Percentiles rank a stretch among this genome's conserved stretches.
phyloP scores from a whole-genome alignment of 352 stramenopile genomes.

The Globisporangium emineosum region DNA sequence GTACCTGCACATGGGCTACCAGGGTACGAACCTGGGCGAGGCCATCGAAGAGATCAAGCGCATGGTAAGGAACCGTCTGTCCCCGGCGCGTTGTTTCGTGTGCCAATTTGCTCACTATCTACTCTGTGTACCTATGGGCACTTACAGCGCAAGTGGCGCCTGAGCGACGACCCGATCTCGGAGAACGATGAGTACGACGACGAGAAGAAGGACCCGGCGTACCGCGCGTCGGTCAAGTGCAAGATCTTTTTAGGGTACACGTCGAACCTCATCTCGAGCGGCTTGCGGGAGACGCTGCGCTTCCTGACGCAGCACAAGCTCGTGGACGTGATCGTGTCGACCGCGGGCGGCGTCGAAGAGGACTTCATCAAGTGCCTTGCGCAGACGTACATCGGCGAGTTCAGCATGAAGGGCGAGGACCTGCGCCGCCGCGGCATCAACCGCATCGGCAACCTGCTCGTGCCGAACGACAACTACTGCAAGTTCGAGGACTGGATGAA shows the following conservation, averaged over 20 bases:
- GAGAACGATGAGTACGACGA: slow-evolving; percentile 91
- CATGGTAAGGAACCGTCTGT: no score
- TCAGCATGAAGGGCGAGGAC: slow-evolving; percentile 91
- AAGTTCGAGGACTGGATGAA: slow-evolving; percentile 96
- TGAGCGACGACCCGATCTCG: slow-evolving; percentile 92
- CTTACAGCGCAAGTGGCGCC: slow-evolving; percentile 94
- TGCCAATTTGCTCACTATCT: background rate
- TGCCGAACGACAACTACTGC: slow-evolving; percentile 99
- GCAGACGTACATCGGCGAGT: slow-evolving; percentile 98
- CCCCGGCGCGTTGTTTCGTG: no score
- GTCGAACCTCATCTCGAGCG: slow-evolving; percentile 99
- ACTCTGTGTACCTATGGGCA: no score
- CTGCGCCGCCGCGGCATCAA: slow-evolving; percentile 97
- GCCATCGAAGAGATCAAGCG: slow-evolving; percentile 98
- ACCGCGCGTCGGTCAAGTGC: slow-evolving; percentile 86
- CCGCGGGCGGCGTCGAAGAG: slow-evolving; percentile 92
- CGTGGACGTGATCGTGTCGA: slow-evolving; percentile 97
- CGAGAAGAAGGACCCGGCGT: slow-evolving; percentile 69
- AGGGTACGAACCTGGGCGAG: slow-evolving; percentile 96
- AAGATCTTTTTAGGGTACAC: slow-evolving; percentile 99
- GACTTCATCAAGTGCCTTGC: slow-evolving; percentile 99
- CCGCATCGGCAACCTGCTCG: slow-evolving; percentile 99
- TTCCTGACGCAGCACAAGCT: slow-evolving; percentile 99
- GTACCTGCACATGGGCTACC: slow-evolving; percentile 90
- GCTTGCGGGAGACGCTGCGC: slow-evolving; percentile 96